Evolutionary conservation across 1,284 basidiomycete genomes (phyloP).

Genomic region (Irpex rosettiformis): DNA sequence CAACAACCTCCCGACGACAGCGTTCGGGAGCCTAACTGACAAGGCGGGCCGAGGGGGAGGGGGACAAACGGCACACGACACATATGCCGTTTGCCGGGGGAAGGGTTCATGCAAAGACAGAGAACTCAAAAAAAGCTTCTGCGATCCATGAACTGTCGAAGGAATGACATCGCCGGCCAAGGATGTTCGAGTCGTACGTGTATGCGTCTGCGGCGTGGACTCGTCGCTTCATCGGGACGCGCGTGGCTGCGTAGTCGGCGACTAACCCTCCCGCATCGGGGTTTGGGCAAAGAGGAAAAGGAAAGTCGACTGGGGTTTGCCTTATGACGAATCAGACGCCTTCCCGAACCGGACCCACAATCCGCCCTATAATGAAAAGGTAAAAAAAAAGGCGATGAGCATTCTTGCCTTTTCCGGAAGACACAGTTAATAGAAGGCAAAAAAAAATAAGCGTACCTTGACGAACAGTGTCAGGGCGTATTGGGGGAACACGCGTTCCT

Average conservation of each 20-base stretch:
- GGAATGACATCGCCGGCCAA: too few relatives aligned
- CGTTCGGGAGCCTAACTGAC: background rate
- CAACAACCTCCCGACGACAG: background rate
- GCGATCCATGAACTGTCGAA: too few relatives aligned
- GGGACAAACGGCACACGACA: background rate
- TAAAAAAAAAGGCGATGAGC: background rate
- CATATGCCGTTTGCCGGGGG: too few relatives aligned
- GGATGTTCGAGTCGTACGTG: too few relatives aligned
- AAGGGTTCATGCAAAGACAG: too few relatives aligned
- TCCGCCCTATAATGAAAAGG: conserved; percentile 42
- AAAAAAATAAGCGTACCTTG: conserved; percentile 40
- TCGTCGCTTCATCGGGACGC: too few relatives aligned
- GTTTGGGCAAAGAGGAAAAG: background rate
- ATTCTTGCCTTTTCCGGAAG: background rate
- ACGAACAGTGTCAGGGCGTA: conserved; percentile 58
- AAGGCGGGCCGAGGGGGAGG: background rate
- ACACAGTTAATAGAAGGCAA: conserved; percentile 7
- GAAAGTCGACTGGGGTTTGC: background rate
- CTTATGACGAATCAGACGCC: conserved; percentile 11
- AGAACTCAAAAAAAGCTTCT: too few relatives aligned
- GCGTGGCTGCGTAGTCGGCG: background rate
- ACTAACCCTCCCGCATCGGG: background rate
- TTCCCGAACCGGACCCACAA: conserved; percentile 48
- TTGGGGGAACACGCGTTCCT: conserved; percentile 58
- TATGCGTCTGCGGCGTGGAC: too few relatives aligned